Evolutionary conservation across 2,329 filamentous ascomycete species (phyloP).

Genomic region (Pseudocercospora eumusae): DNA sequence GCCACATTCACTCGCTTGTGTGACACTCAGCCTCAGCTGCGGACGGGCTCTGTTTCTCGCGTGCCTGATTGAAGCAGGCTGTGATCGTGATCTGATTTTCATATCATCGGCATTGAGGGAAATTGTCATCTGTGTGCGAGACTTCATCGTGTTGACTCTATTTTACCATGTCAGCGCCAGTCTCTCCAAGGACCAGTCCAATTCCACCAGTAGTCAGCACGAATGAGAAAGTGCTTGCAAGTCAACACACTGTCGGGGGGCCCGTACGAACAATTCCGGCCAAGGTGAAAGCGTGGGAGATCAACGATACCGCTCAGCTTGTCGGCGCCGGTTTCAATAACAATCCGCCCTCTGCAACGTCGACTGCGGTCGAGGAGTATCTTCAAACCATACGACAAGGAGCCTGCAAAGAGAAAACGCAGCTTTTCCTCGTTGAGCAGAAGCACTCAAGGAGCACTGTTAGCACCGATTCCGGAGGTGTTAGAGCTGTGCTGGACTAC

Average conservation of each 20-base stretch:
- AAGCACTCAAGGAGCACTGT: constrained; percentile 12
- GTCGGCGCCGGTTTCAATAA: constrained; percentile 9
- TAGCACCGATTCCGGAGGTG: not conserved
- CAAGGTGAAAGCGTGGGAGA: constrained; percentile 13
- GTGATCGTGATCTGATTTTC: not conserved
- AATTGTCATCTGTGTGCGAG: not conserved
- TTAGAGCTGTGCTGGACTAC: constrained; percentile 9
- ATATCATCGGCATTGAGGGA: constrained; percentile 3
- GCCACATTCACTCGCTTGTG: constrained; percentile 1
- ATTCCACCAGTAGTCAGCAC: not conserved
- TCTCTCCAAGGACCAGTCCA: not conserved
- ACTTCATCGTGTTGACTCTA: not conserved
- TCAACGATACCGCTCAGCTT: constrained; percentile 3
- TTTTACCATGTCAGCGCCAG: not conserved
- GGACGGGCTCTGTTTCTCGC: not conserved
- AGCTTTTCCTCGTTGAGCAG: constrained; percentile 10
- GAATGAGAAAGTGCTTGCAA: constrained; percentile 2
- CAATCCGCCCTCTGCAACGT: not conserved
- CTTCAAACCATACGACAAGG: not conserved
- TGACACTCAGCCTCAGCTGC: constrained; percentile 11
- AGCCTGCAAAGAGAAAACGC: not conserved
- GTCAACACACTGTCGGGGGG: constrained; percentile 10
- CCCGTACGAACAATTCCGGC: not conserved
- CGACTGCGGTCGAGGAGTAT: constrained; percentile 4
- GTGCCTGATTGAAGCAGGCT: not conserved